Evolutionary conservation across 2,329 filamentous ascomycete genomes (phyloP).

Genomic region (Epichloe aotearoae): DNA sequence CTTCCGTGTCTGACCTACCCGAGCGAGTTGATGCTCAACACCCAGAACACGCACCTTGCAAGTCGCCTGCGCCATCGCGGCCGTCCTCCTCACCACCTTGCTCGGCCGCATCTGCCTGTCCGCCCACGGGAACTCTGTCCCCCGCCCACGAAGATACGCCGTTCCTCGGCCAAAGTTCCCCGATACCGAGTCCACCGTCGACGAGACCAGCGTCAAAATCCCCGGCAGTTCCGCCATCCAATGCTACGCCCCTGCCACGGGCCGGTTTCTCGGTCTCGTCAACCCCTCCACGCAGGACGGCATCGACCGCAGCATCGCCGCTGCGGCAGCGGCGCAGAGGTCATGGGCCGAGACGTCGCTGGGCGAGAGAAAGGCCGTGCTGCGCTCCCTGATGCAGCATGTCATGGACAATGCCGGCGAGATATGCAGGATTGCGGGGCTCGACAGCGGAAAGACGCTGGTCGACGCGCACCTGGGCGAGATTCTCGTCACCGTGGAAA

Average conservation of each 20-base stretch:
- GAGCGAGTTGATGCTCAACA: too few relatives aligned
- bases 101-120: conserved; percentile 15
- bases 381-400: conserved; percentile 69
- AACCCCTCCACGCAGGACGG: conserved; percentile 63
- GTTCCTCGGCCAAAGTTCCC: conserved; percentile 51
- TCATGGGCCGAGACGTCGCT: conserved; percentile 72
- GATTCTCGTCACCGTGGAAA: conserved; percentile 86
- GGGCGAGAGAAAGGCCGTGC: conserved; percentile 59
- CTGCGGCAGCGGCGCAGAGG: conserved; percentile 60
- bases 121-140: conserved; percentile 15
- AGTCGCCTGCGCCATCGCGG: conserved; percentile 8
- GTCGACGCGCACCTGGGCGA: conserved; percentile 90
- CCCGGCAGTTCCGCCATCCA: conserved; percentile 55
- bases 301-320: conserved; percentile 66
- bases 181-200: conserved; percentile 39
- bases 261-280: conserved; percentile 64
- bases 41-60: conserved; percentile 17
- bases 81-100: conserved; percentile 17
- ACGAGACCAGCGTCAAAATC: conserved; percentile 49
- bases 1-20: neutral
- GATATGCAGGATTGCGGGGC: conserved; percentile 72
- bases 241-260: conserved; percentile 84
- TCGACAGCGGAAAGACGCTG: conserved; percentile 94
- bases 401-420: conserved; percentile 80
- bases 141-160: conserved; percentile 40